Evolutionary conservation across 768 basidiomycete genomes (phyloP).

Genomic region (Leccinum aurantiacum): DNA sequence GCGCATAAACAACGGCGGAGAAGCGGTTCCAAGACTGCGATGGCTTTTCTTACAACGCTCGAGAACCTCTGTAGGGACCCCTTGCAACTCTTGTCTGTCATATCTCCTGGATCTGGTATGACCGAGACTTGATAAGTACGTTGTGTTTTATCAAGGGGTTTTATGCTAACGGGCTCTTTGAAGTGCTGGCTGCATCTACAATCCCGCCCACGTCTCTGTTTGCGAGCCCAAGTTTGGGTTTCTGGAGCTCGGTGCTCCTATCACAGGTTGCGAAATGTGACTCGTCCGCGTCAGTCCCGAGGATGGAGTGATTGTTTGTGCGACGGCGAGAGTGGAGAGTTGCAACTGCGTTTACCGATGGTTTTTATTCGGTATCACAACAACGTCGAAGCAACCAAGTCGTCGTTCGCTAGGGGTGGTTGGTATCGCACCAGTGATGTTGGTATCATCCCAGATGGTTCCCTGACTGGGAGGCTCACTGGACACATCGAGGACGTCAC

Average conservation of each 20-base stretch:
- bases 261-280: constrained; percentile 35
- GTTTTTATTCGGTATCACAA: constrained; percentile 45
- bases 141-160: background rate
- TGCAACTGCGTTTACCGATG: constrained; percentile 41
- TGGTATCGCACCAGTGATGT: constrained; percentile 63
- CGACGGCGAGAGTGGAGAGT: constrained; percentile 36
- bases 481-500: constrained; percentile 29
- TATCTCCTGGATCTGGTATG: constrained; percentile 42
- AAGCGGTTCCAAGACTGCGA: constrained; percentile 40
- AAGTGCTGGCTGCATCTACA: constrained; percentile 39
- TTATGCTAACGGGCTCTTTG: background rate
- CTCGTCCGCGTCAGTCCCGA: constrained; percentile 24
- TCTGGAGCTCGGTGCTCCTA: constrained; percentile 34
- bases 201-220: constrained; percentile 19
- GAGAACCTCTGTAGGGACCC: constrained; percentile 22
- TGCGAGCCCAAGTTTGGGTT: constrained; percentile 21
- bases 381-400: constrained; percentile 46
- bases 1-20: constrained; percentile 43
- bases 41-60: constrained; percentile 34
- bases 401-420: constrained; percentile 44
- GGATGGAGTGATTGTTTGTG: constrained; percentile 23
- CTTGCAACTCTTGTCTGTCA: constrained; percentile 1
- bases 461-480: constrained; percentile 29
- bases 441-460: constrained; percentile 36
- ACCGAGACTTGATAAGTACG: constrained; percentile 39